Conservation (phyloP, 495 filamentous ascomycete genomes). For the Penicillium daleae region DNA sequence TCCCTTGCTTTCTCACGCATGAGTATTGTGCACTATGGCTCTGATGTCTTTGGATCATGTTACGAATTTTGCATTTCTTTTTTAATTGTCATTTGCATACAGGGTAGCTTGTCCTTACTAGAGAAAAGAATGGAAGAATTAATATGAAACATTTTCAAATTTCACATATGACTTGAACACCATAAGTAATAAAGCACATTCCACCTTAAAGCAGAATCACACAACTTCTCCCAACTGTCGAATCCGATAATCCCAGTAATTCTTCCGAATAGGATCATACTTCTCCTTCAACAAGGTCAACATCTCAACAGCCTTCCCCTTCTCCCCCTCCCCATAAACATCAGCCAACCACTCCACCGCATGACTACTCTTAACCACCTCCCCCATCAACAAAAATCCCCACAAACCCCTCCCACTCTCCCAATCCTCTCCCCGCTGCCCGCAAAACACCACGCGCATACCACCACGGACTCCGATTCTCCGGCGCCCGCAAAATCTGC, state of each 20-base stretch:
- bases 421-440: constrained; percentile 61
- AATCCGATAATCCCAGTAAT: constrained; percentile 89
- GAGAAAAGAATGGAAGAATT: constrained; percentile 8
- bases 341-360: constrained; percentile 91
- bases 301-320: constrained; percentile 50
- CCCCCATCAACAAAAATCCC: constrained; percentile 61
- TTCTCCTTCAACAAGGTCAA: constrained; percentile 75
- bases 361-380: constrained; percentile 70
- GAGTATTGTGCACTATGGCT: constrained; percentile 12
- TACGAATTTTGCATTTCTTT: constrained; percentile 6
- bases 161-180: not conserved
- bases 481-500: constrained; percentile 77
- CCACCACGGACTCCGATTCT: constrained; percentile 93
- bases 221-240: constrained; percentile 36
- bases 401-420: constrained; percentile 65
- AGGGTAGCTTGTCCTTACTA: constrained; percentile 12
- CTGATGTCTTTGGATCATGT: not conserved
- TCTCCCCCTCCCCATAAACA: constrained; percentile 66
- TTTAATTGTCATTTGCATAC: constrained; percentile 15
- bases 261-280: constrained; percentile 87
- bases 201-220: constrained; percentile 11
- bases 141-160: constrained; percentile 9
- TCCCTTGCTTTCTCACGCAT: constrained; percentile 17
- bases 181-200: not conserved
- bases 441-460: constrained; percentile 79